phyloP scores from a whole-genome alignment of 1,139 yeast species.

The Schwanniomyces etchellsii region DNA sequence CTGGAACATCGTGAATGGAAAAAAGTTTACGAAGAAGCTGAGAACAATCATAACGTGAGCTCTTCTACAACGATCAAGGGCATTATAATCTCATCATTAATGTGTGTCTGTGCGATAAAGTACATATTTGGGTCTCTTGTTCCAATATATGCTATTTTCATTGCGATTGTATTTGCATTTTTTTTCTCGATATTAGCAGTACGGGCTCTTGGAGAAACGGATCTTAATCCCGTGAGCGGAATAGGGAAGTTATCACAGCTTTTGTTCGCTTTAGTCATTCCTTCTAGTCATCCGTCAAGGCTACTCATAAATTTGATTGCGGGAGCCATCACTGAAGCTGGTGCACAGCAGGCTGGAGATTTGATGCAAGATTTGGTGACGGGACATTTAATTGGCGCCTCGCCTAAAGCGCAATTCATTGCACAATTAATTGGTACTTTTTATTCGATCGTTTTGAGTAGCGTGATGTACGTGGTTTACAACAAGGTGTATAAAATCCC shows the following conservation, averaged over 20 bases:
- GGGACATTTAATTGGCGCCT: slow-evolving; percentile 86
- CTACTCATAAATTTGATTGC: slow-evolving; percentile 84
- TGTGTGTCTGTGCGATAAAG: slow-evolving; percentile 62
- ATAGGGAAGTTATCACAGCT: slow-evolving; percentile 92
- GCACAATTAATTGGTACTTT: slow-evolving; percentile 87
- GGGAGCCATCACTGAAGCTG: slow-evolving; percentile 97
- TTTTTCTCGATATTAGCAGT: slow-evolving; percentile 82
- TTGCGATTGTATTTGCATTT: slow-evolving; percentile 71
- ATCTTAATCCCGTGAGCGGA: slow-evolving; percentile 93
- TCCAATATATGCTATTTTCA: slow-evolving; percentile 63
- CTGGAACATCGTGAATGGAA: slow-evolving; percentile 1
- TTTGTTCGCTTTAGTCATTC: slow-evolving; percentile 77
- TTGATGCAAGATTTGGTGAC: slow-evolving; percentile 96
- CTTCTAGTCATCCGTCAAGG: slow-evolving; percentile 70
- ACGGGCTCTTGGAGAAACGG: slow-evolving; percentile 93
- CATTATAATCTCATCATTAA: slow-evolving; percentile 52
- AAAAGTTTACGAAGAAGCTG: slow-evolving; percentile 9
- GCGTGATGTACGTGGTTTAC: slow-evolving; percentile 78
- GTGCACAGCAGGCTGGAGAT: slow-evolving; percentile 99
- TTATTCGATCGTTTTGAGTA: slow-evolving; percentile 75
- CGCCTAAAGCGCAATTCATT: slow-evolving; percentile 84
- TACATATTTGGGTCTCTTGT: slow-evolving; percentile 64
- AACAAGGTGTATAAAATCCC: slow-evolving; percentile 82
- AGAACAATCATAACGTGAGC: slow-evolving; percentile 44
- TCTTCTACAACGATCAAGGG: slow-evolving; percentile 53